Conservation (phyloP, 2,329 filamentous ascomycete genomes). For the Lecanicillium sp. region DNA sequence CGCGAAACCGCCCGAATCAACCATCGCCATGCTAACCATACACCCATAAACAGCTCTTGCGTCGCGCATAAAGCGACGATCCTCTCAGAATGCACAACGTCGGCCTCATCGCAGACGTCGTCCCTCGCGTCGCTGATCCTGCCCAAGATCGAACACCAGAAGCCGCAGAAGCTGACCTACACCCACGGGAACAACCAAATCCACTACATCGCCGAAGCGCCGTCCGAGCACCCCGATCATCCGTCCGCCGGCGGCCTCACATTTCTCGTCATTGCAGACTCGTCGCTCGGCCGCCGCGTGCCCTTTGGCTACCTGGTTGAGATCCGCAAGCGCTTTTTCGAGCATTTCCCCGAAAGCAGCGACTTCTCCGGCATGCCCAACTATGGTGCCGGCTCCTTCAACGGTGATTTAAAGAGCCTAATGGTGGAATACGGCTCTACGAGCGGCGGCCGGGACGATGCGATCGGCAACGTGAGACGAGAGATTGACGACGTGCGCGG, state of each 20-base stretch:
- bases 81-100: conserved; percentile 84
- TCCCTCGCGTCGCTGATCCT: conserved; percentile 90
- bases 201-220: conserved; percentile 86
- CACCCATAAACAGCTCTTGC: conserved; percentile 58
- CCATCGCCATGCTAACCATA: conserved; percentile 8
- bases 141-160: conserved; percentile 80
- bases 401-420: conserved; percentile 64
- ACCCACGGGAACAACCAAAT: conserved; percentile 88
- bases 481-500: conserved; percentile 90
- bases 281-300: conserved; percentile 74
- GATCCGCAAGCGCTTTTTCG: conserved; percentile 80
- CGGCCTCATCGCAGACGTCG: conserved; percentile 73
- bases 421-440: conserved; percentile 83
- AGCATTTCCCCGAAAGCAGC: conserved; percentile 56
- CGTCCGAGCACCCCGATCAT: conserved; percentile 52
- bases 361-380: conserved; percentile 74
- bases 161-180: conserved; percentile 84
- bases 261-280: conserved; percentile 82
- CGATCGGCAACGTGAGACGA: conserved; percentile 71
- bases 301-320: conserved; percentile 90
- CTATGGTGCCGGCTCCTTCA: conserved; percentile 87
- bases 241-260: conserved; percentile 73
- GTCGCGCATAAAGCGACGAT: conserved; percentile 93
- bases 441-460: conserved; percentile 67
- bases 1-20: too few species aligned